Evolutionary conservation across 768 basidiomycete genomes (phyloP).

Genomic region (Psilocybe azurescens): DNA sequence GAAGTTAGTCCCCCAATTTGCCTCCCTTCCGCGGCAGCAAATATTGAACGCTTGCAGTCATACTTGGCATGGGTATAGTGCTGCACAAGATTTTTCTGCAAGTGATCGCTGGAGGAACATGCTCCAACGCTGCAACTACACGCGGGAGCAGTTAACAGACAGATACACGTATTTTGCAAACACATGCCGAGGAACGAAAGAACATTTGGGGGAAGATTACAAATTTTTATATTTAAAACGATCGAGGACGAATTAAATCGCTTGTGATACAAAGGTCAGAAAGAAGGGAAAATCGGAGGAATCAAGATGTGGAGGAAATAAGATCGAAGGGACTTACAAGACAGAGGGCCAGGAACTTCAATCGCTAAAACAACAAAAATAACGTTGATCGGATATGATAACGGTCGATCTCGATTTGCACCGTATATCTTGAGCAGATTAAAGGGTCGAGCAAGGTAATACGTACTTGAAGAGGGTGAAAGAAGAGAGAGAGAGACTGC

Average conservation of each 20-base stretch:
- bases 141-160: slow-evolving; percentile 14
- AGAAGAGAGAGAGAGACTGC: neutral
- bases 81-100: neutral
- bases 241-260: slow-evolving; percentile 5
- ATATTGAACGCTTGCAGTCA: neutral
- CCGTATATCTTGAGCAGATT: neutral
- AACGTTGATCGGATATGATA: neutral
- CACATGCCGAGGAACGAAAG: slow-evolving; percentile 15
- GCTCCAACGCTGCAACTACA: slow-evolving; percentile 5
- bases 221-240: slow-evolving; percentile 5
- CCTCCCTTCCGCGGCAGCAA: neutral
- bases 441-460: neutral
- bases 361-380: neutral
- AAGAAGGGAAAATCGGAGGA: neutral
- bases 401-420: neutral
- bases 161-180: slow-evolving; percentile 17
- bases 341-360: neutral
- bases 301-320: slow-evolving; percentile 2
- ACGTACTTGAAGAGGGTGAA: neutral
- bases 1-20: slow-evolving; percentile 6
- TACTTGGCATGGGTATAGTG: neutral
- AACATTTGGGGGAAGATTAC: slow-evolving; percentile 14
- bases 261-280: neutral
- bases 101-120: neutral
- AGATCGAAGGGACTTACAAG: slow-evolving; percentile 3